Percentiles rank a stretch among this genome's conserved stretches.
phyloP scores from a whole-genome alignment of 2,329 filamentous ascomycete species.

The Colletotrichum sp. region DNA sequence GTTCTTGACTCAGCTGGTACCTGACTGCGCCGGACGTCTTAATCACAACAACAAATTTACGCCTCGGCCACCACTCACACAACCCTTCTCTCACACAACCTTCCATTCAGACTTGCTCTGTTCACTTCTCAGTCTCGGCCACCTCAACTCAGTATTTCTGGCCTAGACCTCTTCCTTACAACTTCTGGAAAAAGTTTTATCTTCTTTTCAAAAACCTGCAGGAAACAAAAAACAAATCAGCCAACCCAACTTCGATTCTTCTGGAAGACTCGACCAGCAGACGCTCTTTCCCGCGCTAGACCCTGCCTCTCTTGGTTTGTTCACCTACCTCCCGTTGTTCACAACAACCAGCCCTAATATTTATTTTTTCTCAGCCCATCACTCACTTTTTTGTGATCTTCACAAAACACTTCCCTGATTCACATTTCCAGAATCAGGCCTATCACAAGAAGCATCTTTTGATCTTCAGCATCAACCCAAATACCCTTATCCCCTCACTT shows the following conservation, averaged over 20 bases:
- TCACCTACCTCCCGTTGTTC: not conserved
- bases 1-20: slow-evolving; percentile 22
- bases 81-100: not conserved
- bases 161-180: not conserved
- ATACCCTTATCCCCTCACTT: not conserved
- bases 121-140: not conserved
- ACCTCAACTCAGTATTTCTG: not conserved
- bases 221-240: not conserved
- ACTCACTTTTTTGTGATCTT: not conserved
- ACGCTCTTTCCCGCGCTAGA: slow-evolving; percentile 1
- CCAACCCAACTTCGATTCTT: slow-evolving; percentile 3
- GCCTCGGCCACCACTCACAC: not conserved
- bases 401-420: not conserved
- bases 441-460: not conserved
- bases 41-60: not conserved
- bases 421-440: not conserved
- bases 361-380: not conserved
- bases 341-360: not conserved
- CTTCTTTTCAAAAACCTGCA: not conserved
- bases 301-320: slow-evolving; percentile 1
- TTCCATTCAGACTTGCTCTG: not conserved
- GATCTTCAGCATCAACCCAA: not conserved
- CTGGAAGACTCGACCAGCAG: slow-evolving; percentile 7
- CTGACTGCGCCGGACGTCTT: slow-evolving; percentile 17
- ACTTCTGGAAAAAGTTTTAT: not conserved